Percentiles rank a stretch among this genome's conserved stretches.
phyloP scores from a whole-genome alignment of 169 alveolate species.

The Plasmodium vinckei region DNA sequence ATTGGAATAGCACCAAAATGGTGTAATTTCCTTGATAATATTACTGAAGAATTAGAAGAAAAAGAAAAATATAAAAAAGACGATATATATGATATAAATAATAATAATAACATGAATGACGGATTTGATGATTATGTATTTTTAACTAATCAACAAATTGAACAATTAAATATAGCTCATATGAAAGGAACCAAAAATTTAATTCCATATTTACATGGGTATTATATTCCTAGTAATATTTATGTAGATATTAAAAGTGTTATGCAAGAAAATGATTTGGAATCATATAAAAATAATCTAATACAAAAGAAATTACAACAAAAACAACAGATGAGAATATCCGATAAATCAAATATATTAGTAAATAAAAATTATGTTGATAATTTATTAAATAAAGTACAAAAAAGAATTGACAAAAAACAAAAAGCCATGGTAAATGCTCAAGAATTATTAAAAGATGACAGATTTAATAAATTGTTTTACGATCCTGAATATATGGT shows the following conservation, averaged over 20 bases:
- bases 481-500: slow-evolving; percentile 71
- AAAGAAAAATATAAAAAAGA: slow-evolving; percentile 77
- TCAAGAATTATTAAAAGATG: slow-evolving; percentile 40
- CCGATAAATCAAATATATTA: slow-evolving; percentile 28
- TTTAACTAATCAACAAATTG: slow-evolving; percentile 94
- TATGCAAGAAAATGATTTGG: slow-evolving; percentile 88
- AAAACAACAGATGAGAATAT: slow-evolving; percentile 87
- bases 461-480: slow-evolving; percentile 52
- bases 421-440: slow-evolving; percentile 51
- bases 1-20: slow-evolving; percentile 97
- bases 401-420: slow-evolving; percentile 37
- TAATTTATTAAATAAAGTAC: slow-evolving; percentile 29
- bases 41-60: slow-evolving; percentile 97
- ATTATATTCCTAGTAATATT: slow-evolving; percentile 90
- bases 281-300: slow-evolving; percentile 85
- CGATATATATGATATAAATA: slow-evolving; percentile 79
- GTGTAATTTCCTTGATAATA: slow-evolving; percentile 96
- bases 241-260: slow-evolving; percentile 89
- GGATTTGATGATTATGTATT: slow-evolving; percentile 94
- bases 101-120: slow-evolving; percentile 51
- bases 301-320: slow-evolving; percentile 87
- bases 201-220: slow-evolving; percentile 97
- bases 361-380: slow-evolving; percentile 47
- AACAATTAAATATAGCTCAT: slow-evolving; percentile 92
- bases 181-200: slow-evolving; percentile 95